These are phyloP conservation scores for Termitomyces sp. DNA, from an alignment of 768 basidiomycete genomes.

Conservation along the genomic window DNA sequence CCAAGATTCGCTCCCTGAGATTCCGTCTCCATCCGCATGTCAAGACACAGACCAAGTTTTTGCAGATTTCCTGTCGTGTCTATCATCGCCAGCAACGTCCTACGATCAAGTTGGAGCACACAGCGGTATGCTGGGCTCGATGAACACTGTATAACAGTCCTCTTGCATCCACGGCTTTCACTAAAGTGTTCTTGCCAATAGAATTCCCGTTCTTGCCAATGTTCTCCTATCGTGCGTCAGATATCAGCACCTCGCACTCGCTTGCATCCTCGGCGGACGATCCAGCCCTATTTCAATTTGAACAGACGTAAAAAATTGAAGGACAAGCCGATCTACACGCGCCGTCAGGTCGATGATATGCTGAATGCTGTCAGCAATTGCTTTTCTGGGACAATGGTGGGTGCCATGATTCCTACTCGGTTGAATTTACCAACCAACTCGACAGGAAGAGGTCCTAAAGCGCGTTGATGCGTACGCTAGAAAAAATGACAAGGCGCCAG, in stretches of 20 bases:
- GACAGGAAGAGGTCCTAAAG: constrained; percentile 8
- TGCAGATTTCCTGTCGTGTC: constrained; percentile 6
- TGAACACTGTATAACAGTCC: background rate
- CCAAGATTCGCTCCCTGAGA: background rate
- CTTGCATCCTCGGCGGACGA: background rate
- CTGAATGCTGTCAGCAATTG: constrained; percentile 8
- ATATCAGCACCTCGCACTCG: background rate
- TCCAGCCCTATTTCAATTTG: background rate
- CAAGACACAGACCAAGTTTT: constrained; percentile 5
- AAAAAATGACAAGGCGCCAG: background rate
- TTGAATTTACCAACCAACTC: background rate
- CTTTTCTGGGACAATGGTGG: constrained; percentile 9
- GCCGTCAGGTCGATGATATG: constrained; percentile 12
- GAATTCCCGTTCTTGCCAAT: background rate
- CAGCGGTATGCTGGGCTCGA: background rate
- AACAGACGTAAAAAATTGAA: constrained; percentile 7
- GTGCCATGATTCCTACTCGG: background rate
- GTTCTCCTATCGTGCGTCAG: background rate
- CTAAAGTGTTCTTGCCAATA: background rate
- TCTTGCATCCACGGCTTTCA: background rate
- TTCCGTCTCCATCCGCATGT: background rate
- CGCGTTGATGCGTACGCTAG: background rate
- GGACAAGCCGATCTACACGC: constrained; percentile 11
- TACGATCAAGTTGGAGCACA: background rate
- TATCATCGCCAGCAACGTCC: background rate